Conservation (phyloP, 768 basidiomycete species). For the Jaapia argillacea region DNA sequence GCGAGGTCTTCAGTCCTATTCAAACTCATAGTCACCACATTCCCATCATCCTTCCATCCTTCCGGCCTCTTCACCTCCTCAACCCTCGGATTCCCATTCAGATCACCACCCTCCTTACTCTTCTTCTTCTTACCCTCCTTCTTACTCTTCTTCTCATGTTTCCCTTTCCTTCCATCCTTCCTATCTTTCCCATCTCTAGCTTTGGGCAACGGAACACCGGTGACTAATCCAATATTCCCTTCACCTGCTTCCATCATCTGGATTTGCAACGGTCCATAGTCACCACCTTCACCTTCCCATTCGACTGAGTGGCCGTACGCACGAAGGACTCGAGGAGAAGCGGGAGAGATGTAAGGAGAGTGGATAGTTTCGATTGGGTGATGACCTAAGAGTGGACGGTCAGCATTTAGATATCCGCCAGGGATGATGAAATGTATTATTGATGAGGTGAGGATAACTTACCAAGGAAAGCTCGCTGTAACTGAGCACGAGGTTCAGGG, state of each 20-base stretch:
- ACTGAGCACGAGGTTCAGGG: constrained; percentile 39
- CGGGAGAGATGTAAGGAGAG: constrained; percentile 23
- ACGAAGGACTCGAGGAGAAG: constrained; percentile 20
- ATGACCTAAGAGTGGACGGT: constrained; percentile 5
- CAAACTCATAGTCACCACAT: background rate
- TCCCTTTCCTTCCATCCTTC: no score
- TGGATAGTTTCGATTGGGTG: constrained; percentile 23
- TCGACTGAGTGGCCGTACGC: constrained; percentile 9
- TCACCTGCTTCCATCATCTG: background rate
- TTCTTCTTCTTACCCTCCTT: no score
- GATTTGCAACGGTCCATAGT: background rate
- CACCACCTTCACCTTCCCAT: background rate
- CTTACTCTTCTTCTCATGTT: no score
- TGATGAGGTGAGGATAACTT: constrained; percentile 17
- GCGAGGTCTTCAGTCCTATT: background rate
- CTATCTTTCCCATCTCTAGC: no score
- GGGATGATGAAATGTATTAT: background rate
- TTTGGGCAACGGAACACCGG: background rate
- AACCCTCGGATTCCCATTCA: no score
- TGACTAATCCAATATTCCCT: background rate
- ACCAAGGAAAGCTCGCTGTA: constrained; percentile 45
- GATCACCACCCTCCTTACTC: no score
- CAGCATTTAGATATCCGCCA: background rate
- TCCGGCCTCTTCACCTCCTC: no score
- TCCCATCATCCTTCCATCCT: background rate